Evolutionary conservation across 768 basidiomycete genomes (phyloP).

Genomic region (Boletus rubescentipes): DNA sequence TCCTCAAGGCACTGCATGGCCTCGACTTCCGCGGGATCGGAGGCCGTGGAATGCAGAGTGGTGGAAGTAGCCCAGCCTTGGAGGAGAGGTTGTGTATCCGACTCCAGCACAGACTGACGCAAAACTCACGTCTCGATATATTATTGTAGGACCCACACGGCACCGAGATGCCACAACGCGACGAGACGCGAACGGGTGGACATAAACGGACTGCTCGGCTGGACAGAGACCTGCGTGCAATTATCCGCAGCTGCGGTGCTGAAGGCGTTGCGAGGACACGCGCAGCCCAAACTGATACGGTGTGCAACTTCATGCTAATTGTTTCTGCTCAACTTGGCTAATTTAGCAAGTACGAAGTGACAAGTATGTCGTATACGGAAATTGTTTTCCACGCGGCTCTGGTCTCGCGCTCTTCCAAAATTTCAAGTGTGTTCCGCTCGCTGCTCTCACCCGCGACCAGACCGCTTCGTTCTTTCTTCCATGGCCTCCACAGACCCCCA

Average conservation of each 20-base stretch:
- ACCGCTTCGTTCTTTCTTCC: conserved; percentile 4
- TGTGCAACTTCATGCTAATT: conserved; percentile 29
- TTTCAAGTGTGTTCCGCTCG: conserved; percentile 23
- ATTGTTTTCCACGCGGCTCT: conserved; percentile 16
- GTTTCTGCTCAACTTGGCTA: conserved; percentile 24
- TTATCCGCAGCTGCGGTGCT: conserved; percentile 24
- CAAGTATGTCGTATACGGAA: conserved; percentile 8
- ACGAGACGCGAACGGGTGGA: conserved; percentile 14
- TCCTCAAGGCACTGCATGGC: conserved; percentile 77
- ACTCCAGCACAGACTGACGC: conserved; percentile 3
- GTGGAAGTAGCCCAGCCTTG: conserved; percentile 77
- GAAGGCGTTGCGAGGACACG: conserved; percentile 25
- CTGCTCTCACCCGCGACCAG: conserved; percentile 21
- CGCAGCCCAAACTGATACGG: conserved; percentile 17
- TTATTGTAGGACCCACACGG: conserved; percentile 4
- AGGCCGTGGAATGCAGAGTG: conserved; percentile 76
- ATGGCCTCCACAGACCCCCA: conserved; percentile 32
- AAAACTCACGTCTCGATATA: conserved; percentile 30
- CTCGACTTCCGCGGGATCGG: conserved; percentile 80
- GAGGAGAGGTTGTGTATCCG: conserved; percentile 1
- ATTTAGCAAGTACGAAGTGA: conserved; percentile 5
- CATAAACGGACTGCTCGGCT: conserved; percentile 23
- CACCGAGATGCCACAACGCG: conserved; percentile 6
- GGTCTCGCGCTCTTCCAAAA: conserved; percentile 30
- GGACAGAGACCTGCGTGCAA: conserved; percentile 19